Percentiles rank a stretch among this genome's conserved stretches.
phyloP scores from a whole-genome alignment of 257 asterid genomes.

The Solanum lignicaule region DNA sequence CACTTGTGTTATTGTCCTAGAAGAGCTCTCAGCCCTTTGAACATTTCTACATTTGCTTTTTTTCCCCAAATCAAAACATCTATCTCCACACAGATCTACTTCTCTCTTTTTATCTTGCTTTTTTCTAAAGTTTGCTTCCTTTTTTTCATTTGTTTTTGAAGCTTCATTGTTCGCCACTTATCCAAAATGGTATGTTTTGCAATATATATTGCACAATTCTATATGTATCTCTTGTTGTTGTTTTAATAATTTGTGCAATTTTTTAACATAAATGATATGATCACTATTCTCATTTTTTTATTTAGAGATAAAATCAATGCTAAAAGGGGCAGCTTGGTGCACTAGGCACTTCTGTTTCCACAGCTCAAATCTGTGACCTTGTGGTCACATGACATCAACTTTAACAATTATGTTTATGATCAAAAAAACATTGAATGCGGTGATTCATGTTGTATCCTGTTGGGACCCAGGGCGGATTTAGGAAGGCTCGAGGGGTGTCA shows the following conservation, averaged over 20 bases:
- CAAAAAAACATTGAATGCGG: neutral
- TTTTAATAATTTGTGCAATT: neutral
- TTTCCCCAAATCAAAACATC: slow-evolving; percentile 18
- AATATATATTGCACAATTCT: neutral
- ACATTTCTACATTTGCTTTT: slow-evolving; percentile 16
- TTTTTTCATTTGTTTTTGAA: slow-evolving; percentile 1
- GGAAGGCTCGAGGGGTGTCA: neutral
- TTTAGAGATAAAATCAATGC: neutral
- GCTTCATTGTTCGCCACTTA: slow-evolving; percentile 1
- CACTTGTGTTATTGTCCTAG: slow-evolving; percentile 5
- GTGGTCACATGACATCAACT: neutral
- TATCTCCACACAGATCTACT: neutral
- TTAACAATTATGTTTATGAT: neutral
- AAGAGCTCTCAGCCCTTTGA: slow-evolving; percentile 36
- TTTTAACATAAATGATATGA: neutral
- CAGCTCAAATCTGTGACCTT: rapidly evolving
- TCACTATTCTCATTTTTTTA: neutral
- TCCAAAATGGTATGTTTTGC: slow-evolving; percentile 2
- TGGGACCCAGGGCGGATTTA: neutral
- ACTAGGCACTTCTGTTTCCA: neutral
- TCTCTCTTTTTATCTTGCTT: neutral
- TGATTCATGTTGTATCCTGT: neutral
- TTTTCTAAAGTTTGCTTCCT: slow-evolving; percentile 8
- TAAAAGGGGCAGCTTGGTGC: neutral
- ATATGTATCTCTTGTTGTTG: neutral